Base-by-base conservation (phyloP, 2,329 filamentous ascomycete genomes). In the Aspergillus tubingensis region DNA sequence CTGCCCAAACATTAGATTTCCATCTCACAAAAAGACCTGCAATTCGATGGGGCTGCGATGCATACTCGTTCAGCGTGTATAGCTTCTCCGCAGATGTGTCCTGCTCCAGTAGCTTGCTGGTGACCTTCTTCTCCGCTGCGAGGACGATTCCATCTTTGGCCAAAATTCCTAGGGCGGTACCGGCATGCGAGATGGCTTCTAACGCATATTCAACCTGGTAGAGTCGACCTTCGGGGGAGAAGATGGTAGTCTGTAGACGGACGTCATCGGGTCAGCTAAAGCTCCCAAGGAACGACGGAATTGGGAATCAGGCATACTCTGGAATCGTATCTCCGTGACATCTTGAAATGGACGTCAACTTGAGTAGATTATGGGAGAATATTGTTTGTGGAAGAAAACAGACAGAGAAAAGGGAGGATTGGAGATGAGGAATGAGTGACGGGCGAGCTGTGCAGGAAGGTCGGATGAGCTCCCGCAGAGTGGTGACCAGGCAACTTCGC, bases 51-150 rank as follows among this genome's bases (percentile, higher is more conserved):
- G 19, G n/a, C 30, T 39, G 54, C 21, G n/a, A n/a, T 32, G 73
- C 90, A 65, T 83, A 97, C 94, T 99, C 95, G 72, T 99, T 99
- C 72, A 99, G 83, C 73, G 96, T 97, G 81, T 99, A 99, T 70
- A 99, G 91, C 88, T 99, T 99, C 88, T 99, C 95, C 54, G 95
- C 96, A 58, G 95, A 98, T 66, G 96, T 99, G 81, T 99, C 95
- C 83, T 99, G 96, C 85, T 99, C 95, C 75, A 99, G 82, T 76
- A 99, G 85, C 87, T 99, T 99, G 81, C 95, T 98, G 63, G 95
- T 99, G 72, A 99, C 95, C 83, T 99, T 99, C 77, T 95, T 88
- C 86, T 99, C 95, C 48, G 96, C 95, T 59, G 96, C 95, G 59
- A 99, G 87, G 63, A 99, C 95, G 74, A 99, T 99, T 72, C 95